Evolutionary conservation across 805 yeast genomes (phyloP).

Genomic region (Metschnikowia corniflorae): DNA sequence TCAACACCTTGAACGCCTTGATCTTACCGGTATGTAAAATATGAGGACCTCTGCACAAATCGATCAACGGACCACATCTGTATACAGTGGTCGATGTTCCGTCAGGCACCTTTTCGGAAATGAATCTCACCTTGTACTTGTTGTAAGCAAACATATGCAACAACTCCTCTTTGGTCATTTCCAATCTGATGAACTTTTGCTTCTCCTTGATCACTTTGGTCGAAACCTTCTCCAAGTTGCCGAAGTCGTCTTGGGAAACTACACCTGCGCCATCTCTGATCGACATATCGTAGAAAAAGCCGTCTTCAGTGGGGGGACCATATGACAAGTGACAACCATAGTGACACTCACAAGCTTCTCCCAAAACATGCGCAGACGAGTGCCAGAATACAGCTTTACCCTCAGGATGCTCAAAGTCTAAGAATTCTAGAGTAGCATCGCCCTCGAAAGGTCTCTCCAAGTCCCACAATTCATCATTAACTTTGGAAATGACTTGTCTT

Average conservation of each 20-base stretch:
- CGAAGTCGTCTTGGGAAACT: slow-evolving; percentile 80
- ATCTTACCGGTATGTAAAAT: slow-evolving; percentile 96
- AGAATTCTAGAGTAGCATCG: slow-evolving; percentile 65
- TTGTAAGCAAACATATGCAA: slow-evolving; percentile 93
- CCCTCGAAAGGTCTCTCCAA: slow-evolving; percentile 87
- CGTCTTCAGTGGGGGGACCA: slow-evolving; percentile 98
- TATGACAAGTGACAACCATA: slow-evolving; percentile 81
- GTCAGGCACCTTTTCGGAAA: slow-evolving; percentile 87
- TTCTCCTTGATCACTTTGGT: slow-evolving; percentile 90
- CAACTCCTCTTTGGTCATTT: slow-evolving; percentile 85
- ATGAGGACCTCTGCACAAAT: slow-evolving; percentile 96
- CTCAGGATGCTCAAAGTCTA: slow-evolving; percentile 90
- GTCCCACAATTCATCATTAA: slow-evolving; percentile 89
- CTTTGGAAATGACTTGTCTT: slow-evolving; percentile 86
- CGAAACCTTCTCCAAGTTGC: slow-evolving; percentile 78
- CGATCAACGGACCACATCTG: slow-evolving; percentile 96
- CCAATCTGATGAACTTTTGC: slow-evolving; percentile 92
- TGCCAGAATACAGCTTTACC: slow-evolving; percentile 98
- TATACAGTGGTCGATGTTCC: slow-evolving; percentile 95
- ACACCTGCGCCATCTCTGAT: slow-evolving; percentile 65
- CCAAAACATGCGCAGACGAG: slow-evolving; percentile 95
- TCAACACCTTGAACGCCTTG: slow-evolving; percentile 88
- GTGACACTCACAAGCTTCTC: slow-evolving; percentile 97
- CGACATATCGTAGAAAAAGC: slow-evolving; percentile 95
- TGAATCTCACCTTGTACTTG: slow-evolving; percentile 89